phyloP scores from a whole-genome alignment of 2,329 filamentous ascomycete genomes.

The Fusarium sp. region DNA sequence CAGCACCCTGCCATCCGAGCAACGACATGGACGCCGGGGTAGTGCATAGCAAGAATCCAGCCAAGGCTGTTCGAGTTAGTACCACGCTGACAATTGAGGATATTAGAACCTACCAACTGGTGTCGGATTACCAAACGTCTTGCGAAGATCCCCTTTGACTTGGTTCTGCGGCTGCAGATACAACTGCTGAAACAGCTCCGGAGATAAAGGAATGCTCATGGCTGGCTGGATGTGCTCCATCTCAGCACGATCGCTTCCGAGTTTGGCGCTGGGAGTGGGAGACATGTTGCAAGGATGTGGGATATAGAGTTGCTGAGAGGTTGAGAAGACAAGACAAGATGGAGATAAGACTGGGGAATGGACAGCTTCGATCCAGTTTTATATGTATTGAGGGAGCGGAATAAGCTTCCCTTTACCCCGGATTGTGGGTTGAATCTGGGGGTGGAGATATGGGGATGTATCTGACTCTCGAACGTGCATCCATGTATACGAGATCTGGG shows the following conservation, averaged over 20 bases:
- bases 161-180: slow-evolving; percentile 61
- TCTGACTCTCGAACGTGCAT: background rate
- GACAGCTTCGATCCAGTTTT: background rate
- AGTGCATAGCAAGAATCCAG: slow-evolving; percentile 47
- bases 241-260: slow-evolving; percentile 28
- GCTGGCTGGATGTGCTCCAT: slow-evolving; percentile 46
- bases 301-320: background rate
- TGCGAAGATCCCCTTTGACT: slow-evolving; percentile 59
- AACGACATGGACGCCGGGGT: slow-evolving; percentile 47
- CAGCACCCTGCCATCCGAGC: slow-evolving; percentile 47
- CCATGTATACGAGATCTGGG: background rate
- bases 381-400: background rate
- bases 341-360: background rate
- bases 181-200: slow-evolving; percentile 65
- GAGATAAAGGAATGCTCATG: slow-evolving; percentile 60
- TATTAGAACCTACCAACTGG: slow-evolving; percentile 50
- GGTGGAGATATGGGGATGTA: background rate
- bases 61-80: slow-evolving; percentile 36
- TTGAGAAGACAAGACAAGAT: background rate
- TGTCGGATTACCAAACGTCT: slow-evolving; percentile 64
- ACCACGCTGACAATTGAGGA: fast-evolving
- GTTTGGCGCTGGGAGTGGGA: slow-evolving; percentile 11
- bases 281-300: slow-evolving; percentile 15
- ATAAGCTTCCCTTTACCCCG: slow-evolving; percentile 11
- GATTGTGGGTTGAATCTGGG: background rate